These are phyloP conservation scores for Fusarium subtropicale DNA, from an alignment of 2,329 filamentous ascomycete species.

Conservation along the genomic window DNA sequence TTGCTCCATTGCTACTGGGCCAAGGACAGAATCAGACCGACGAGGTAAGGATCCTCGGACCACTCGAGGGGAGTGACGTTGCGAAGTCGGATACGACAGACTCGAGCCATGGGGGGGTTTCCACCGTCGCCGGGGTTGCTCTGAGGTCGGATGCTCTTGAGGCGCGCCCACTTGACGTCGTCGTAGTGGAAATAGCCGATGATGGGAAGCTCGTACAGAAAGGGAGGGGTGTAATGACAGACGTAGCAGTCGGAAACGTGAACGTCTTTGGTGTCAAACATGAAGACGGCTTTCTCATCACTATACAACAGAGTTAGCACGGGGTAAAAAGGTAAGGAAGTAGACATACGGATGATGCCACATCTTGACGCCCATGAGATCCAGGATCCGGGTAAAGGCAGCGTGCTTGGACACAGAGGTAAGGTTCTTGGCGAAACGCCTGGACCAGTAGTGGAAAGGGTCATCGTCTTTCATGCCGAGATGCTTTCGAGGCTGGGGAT, in stretches of 20 bases:
- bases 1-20: neutral
- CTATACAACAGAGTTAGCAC: neutral
- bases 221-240: neutral
- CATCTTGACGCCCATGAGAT: neutral
- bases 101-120: neutral
- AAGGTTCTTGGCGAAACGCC: neutral
- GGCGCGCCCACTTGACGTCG: neutral
- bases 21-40: neutral
- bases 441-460: accelerated
- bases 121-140: neutral
- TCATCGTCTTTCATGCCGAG: accelerated
- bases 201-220: neutral
- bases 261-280: neutral
- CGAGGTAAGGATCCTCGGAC: neutral
- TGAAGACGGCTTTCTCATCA: neutral
- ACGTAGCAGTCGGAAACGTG: neutral
- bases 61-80: neutral
- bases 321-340: accelerated
- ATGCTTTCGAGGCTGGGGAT: accelerated
- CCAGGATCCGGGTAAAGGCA: neutral
- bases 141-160: neutral
- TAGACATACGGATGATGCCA: neutral
- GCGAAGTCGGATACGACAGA: neutral
- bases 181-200: neutral
- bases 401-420: neutral